Evolutionary conservation across 106 monocot genomes (phyloP), one percentile per base, ranked within the genome.

Genomic region (Cymbidium sinense): DNA sequence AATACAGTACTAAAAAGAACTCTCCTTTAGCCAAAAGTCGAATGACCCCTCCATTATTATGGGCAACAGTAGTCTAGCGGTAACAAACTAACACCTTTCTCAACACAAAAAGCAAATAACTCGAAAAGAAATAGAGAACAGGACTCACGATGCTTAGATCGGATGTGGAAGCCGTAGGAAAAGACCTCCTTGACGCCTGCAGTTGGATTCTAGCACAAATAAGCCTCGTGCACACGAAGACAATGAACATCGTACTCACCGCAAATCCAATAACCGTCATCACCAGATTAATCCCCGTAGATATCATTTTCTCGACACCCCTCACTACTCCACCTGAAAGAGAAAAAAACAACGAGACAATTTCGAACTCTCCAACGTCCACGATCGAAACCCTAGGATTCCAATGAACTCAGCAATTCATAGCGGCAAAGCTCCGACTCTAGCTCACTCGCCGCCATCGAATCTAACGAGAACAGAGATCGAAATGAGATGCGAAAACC

Each of bases 241-340:
- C 87, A 54, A 93, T 93, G 81, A 93, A 93, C 84, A 89, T 89
- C 36, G 81, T 79, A 87, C 93, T 89, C 44, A 89, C 87, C 61
- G 87, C 80, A 80, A 93, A 93, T 34, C 93, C 89, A 43, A 90
- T 84, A 67, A 93, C 89, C 75, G 87, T 88, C 89, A 93, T 84
- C 82, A 90, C 93, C 69, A 90, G 82, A 75, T 90, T 93, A 28
- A 81, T 37, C 80, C 89, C 89, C 50, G 79, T 4, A 36, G 84
- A 82, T 35, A 85, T 81, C 85, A 85, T 82, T 76, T 43, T 35
- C 70, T 18, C 52, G 13, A 47, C 43, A 43, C 43, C 43, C 43
- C 43, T 43, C 1, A 7, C 43, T 11, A 7, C 43, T 43, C 47
- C 29, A 23, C 61, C 58, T 18, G 4, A 39, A 39, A n/a, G n/a